Base-by-base conservation (phyloP, 768 basidiomycete species). In the Russula olivacea region DNA sequence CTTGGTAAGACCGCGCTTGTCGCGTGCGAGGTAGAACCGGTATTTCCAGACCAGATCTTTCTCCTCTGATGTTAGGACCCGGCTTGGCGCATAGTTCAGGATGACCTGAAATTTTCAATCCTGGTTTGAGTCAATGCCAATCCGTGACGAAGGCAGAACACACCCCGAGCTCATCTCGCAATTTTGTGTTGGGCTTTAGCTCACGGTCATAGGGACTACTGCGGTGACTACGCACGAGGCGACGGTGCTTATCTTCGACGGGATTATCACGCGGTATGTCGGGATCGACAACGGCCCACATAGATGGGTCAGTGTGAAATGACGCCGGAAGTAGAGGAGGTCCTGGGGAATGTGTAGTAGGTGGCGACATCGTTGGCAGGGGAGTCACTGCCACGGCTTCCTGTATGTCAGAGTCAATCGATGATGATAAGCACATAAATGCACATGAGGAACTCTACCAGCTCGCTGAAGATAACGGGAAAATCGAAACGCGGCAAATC, bases 31-130 rank as follows among this genome's bases (percentile, higher is more conserved):
- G 68, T 97, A 98, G 76, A 98, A 99, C n/a, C 97, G 84, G 80
- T 96, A 99, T 73, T 96, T 95, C 97, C 97, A 99, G 43, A 98
- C 87, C 47, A 95, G 78, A 68, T 98, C 96, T 71, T 96, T 97
- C 75, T 98, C 96, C 70, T 94, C 91, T 0, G 93, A 86, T 4
- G 84, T 90, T 9, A 99, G 79, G 11, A 82, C 80, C 63, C 88
- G 91, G 62, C 90, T 95, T 0, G 97, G 97, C 0, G 95, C 87
- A 67, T 98, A 93, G 55, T 86, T 86, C 55, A 99, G 83, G 53
- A 99, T 93, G 65, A 87, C 85, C 94, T 98, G 66, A 4, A 60
- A 45, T 15, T 45, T 0, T 25, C 2, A 43, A 51, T 3, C n/a
- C 48, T 23, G 47, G 0, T 15, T 15, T 53, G 10, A 54, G 38